These are phyloP conservation scores for Davidsoniella eucalypti DNA, from an alignment of 2,329 filamentous ascomycete species.

Conservation along the genomic window DNA sequence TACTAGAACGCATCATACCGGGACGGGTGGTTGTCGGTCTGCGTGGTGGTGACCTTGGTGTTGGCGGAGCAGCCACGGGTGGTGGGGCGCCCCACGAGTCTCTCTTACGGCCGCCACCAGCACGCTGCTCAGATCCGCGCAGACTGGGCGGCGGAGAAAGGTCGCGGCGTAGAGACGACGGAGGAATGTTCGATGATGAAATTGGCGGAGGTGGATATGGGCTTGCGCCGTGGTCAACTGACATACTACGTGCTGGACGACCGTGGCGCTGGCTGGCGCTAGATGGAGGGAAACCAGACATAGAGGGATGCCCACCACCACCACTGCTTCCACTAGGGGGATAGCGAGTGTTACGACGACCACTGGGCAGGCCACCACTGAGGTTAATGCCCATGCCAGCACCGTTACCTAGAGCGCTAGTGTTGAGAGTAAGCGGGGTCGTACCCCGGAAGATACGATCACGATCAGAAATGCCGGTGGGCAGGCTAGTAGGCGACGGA, in stretches of 20 bases:
- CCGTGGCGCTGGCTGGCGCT: neutral
- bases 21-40: slow-evolving; percentile 8
- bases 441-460: slow-evolving; percentile 7
- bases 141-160: slow-evolving; percentile 6
- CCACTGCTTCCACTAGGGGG: neutral
- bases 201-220: slow-evolving; percentile 3
- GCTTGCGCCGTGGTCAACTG: slow-evolving; percentile 10
- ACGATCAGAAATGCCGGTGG: neutral
- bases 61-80: slow-evolving; percentile 7
- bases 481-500: neutral
- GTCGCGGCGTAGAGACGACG: neutral
- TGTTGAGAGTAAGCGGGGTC: slow-evolving; percentile 7
- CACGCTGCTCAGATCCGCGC: neutral
- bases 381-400: neutral
- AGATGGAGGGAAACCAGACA: slow-evolving; percentile 9
- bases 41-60: slow-evolving; percentile 9
- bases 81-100: slow-evolving; percentile 9
- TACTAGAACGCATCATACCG: neutral
- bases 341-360: neutral
- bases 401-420: neutral
- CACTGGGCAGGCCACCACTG: neutral
- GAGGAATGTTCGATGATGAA: neutral
- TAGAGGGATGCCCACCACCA: slow-evolving; percentile 3
- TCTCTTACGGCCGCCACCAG: slow-evolving; percentile 5
- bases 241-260: slow-evolving; percentile 8